Evolutionary conservation across 768 basidiomycete genomes (phyloP), one percentile per base, ranked within the genome.

Genomic region (Hebeloma cylindrosporum): DNA sequence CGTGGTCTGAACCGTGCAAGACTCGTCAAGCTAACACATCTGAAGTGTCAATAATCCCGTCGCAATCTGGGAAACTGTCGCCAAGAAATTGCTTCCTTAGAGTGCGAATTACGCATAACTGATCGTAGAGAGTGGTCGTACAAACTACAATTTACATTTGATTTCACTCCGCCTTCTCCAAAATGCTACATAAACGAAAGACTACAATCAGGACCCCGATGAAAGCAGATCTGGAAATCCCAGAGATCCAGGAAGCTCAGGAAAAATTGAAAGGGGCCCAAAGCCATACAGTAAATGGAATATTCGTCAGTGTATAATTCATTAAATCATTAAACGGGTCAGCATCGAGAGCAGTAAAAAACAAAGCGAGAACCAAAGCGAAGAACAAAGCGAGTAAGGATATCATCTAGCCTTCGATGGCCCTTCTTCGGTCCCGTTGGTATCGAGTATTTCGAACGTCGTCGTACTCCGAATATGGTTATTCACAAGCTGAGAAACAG

Each of bases 41-140:
- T 28, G 14, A 31, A 81, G 78, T 33, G 78, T 78, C 27, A 82
- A 82, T 54, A 78, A 78, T 51, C 80, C 80, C 0, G 59, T 69
- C 16, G 77, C 73, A 3, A 74, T 82, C 51, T 83, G 80, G 81
- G 66, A 74, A 46, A 66, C 67, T 25, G 65, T 79, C 9, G 69
- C 67, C n/a, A 63, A 54, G 27, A 56, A 47, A 16, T 46, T 62
- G 28, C 48, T 65, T 10, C 48, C 43, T 16, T 54, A 27, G 47
- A 26, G 7, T 5, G 18, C 4, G 10, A 17, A 14, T 17, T 38
- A 23, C 7, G 10, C 31, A 32, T 18, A 43, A 29, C 9, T 17
- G 8, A 7, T 10, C 11, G n/a, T 32, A n/a, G 18, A 4, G 8
- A 26, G 23, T n/a, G n/a, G n/a, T n/a, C n/a, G n/a, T n/a, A n/a